Evolutionary conservation across 2,329 filamentous ascomycete genomes (phyloP), one percentile per base, ranked within the genome.

Genomic region (Raffaelea deltoideospora): DNA sequence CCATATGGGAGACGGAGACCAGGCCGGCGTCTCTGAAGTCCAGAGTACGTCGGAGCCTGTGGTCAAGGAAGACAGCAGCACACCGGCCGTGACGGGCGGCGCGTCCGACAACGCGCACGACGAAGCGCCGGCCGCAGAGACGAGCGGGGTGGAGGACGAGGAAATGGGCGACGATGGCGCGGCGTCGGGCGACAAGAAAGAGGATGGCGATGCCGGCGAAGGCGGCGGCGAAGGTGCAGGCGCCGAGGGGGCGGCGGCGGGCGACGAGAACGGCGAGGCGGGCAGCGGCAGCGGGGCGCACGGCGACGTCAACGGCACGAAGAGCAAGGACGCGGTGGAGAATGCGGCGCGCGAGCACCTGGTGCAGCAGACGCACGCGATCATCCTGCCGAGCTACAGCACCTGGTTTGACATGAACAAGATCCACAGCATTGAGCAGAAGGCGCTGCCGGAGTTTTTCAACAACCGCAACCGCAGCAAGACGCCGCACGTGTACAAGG

Each of bases 341-440:
- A 78, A 81, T 31, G 79, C 85, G 4, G 92, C 90, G 35, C 83
- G 88, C 45, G 82, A 88, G 48, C 87, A 96, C 52, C 75, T 98
- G 38, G 82, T 94, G 43, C 76, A 84, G 13, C 90, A 98, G 61
- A 92, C 86, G 30, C 88, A 95, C 53, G 79, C 87, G 43, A 96
- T 96, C 52, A 87, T 98, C 44, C 74, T 98, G 18, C 90, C 90
- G 18, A 96, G 88, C 56, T 98, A 98, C 60, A 92, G 86, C 53
- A 90, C 83, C 13, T 98, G 90, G 90, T 98, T 98, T 56, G 90
- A 98, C 59, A 95, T 98, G 88, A 83, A 87, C 55, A 69, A 73
- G 34, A 80, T 98, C 52, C 83, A 95, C 58, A 74, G 76, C 42
- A 81, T 95, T 49, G 90, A 98, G 64, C 82, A 80, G 53, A 98